These are phyloP conservation scores for Podila epigama DNA, from an alignment of 192 early-diverging fungal species.

Conservation along the genomic window DNA sequence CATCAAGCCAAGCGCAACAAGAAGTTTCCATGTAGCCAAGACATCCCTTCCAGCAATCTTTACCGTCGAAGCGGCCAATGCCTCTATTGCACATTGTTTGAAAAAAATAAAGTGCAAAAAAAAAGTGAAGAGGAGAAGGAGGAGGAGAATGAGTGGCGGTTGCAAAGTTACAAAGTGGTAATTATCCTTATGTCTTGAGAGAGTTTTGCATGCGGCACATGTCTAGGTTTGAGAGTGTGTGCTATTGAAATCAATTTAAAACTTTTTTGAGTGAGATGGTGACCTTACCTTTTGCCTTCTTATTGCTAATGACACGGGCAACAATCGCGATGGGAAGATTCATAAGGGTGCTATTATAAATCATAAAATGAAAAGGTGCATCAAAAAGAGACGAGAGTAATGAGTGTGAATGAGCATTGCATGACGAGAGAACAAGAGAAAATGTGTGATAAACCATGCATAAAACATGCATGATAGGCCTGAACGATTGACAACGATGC, in stretches of 20 bases:
- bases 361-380: background rate
- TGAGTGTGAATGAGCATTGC: background rate
- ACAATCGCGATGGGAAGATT: slow-evolving; percentile 64
- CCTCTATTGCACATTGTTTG: slow-evolving; percentile 53
- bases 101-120: background rate
- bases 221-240: too few species aligned
- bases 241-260: background rate
- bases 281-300: slow-evolving; percentile 60
- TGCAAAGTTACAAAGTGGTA: too few species aligned
- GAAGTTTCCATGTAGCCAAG: slow-evolving; percentile 92
- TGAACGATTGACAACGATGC: slow-evolving; percentile 24
- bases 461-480: background rate
- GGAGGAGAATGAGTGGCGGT: too few species aligned
- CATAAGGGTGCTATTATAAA: slow-evolving; percentile 53
- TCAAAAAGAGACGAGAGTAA: background rate
- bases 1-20: slow-evolving; percentile 75
- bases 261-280: too few species aligned
- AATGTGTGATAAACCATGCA: background rate
- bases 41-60: slow-evolving; percentile 96
- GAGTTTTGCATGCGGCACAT: too few species aligned
- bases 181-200: too few species aligned
- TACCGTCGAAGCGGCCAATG: slow-evolving; percentile 83
- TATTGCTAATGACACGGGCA: slow-evolving; percentile 60
- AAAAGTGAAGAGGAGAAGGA: too few species aligned
- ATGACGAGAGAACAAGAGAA: too few species aligned